Conservation (phyloP, 129 eudicot species). For the Lactuca sativa region DNA sequence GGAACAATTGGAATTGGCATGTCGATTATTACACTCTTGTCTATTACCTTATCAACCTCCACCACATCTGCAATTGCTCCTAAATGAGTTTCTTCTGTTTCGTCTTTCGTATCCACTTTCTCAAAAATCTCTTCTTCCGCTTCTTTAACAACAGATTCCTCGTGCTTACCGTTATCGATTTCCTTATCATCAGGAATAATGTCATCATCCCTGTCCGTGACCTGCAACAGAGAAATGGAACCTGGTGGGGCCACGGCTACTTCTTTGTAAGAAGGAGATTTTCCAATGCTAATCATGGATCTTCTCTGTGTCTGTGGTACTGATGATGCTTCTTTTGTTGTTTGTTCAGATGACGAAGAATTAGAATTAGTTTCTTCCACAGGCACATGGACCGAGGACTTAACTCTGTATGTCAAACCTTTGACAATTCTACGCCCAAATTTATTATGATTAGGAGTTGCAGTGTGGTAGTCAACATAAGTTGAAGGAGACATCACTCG, state of each 20-base stretch:
- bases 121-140: slow-evolving; percentile 28
- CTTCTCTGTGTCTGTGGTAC: slow-evolving; percentile 59
- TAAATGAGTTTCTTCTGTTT: slow-evolving; percentile 44
- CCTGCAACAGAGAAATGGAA: slow-evolving; percentile 62
- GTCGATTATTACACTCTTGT: slow-evolving; percentile 33
- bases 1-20: slow-evolving; percentile 36
- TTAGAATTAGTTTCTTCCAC: slow-evolving; percentile 41
- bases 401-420: slow-evolving; percentile 85
- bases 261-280: slow-evolving; percentile 98
- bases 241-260: slow-evolving; percentile 99
- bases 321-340: slow-evolving; percentile 38
- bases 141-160: slow-evolving; percentile 25
- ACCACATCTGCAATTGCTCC: slow-evolving; percentile 32
- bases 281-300: slow-evolving; percentile 78
- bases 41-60: slow-evolving; percentile 45
- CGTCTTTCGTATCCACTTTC: slow-evolving; percentile 37
- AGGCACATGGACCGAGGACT: slow-evolving; percentile 35
- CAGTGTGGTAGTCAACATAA: slow-evolving; percentile 66
- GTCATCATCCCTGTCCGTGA: slow-evolving; percentile 30
- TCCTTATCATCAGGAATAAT: slow-evolving; percentile 39
- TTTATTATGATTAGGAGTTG: slow-evolving; percentile 68
- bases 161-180: slow-evolving; percentile 33
- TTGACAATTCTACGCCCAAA: slow-evolving; percentile 77
- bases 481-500: slow-evolving; percentile 55
- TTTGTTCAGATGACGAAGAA: slow-evolving; percentile 33